A percentile compares a stretch with the other conserved stretches of the same genome.
Conservation (phyloP, 2,329 filamentous ascomycete genomes). For the Emydomyces testavorans region DNA sequence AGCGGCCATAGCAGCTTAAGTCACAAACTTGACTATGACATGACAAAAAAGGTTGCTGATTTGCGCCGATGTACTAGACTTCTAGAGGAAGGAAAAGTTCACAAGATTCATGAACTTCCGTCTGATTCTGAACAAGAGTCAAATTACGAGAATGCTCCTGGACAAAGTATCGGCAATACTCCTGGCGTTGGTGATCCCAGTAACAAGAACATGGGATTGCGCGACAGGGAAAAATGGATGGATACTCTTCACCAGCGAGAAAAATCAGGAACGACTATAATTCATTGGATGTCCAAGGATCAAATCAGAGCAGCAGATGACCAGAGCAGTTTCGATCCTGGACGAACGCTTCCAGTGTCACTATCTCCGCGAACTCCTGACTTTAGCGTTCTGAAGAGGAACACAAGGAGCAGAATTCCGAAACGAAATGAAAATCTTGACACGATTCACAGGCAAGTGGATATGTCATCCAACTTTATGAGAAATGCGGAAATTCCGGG, state of each 20-base stretch:
- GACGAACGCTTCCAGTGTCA: neutral
- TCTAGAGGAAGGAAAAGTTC: neutral
- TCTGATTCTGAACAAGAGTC: neutral
- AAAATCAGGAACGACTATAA: neutral
- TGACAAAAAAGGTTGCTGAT: neutral
- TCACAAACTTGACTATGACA: neutral
- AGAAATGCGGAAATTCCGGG: neutral
- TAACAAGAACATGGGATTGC: neutral
- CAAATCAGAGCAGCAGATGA: neutral
- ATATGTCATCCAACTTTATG: neutral
- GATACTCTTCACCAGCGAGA: constrained; percentile 2
- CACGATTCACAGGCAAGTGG: neutral
- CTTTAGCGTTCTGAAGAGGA: constrained; percentile 5
- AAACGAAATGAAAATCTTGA: neutral
- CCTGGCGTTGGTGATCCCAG: neutral
- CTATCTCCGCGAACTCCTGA: constrained; percentile 1
- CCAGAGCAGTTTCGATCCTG: neutral
- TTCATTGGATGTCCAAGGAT: constrained; percentile 2
- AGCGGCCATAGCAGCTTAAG: neutral
- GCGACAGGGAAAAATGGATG: neutral
- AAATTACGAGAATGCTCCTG: neutral
- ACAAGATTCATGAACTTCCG: neutral
- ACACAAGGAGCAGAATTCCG: constrained; percentile 4
- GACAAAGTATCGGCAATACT: neutral
- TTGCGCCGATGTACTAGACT: neutral